Percentiles rank a stretch among this genome's conserved stretches.
These are phyloP conservation scores for Infundibulicybe gibba DNA, from an alignment of 768 basidiomycete genomes.

Conservation along the genomic window DNA sequence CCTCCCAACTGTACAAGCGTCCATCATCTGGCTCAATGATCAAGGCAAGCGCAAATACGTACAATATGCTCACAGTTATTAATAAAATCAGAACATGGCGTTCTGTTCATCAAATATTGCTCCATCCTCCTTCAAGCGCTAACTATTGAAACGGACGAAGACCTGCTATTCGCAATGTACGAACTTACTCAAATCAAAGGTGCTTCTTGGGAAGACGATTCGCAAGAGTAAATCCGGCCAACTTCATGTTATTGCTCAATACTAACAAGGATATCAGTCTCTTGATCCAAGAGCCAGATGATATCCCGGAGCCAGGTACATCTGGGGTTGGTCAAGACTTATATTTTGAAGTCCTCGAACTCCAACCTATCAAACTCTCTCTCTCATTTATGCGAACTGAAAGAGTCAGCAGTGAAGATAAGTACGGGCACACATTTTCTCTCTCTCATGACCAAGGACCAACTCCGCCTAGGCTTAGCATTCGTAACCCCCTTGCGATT, in stretches of 20 bases:
- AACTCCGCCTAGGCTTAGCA: conserved; percentile 49
- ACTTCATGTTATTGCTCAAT: neutral
- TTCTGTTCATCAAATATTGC: conserved; percentile 96
- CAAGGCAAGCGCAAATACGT: conserved; percentile 53
- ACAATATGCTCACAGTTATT: neutral
- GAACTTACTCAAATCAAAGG: conserved; percentile 91
- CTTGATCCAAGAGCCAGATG: conserved; percentile 66
- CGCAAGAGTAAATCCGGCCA: conserved; percentile 59
- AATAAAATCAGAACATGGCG: conserved; percentile 77
- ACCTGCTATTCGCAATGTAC: conserved; percentile 87
- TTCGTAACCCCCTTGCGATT: conserved; percentile 89
- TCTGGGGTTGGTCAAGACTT: conserved; percentile 71
- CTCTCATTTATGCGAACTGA: conserved; percentile 98
- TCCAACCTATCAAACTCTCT: conserved; percentile 90
- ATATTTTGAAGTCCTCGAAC: conserved; percentile 93
- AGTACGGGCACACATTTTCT: conserved; percentile 50
- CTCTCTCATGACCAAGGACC: conserved; percentile 2
- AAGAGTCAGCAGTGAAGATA: conserved; percentile 87
- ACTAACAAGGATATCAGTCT: conserved; percentile 37
- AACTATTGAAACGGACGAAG: conserved; percentile 96
- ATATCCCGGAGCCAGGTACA: conserved; percentile 67
- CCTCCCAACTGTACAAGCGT: conserved; percentile 85
- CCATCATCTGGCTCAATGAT: conserved; percentile 89
- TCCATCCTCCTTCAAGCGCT: conserved; percentile 91
- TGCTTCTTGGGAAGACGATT: conserved; percentile 80